Percentiles rank a stretch among this genome's conserved stretches.
Conservation (phyloP, 768 basidiomycete genomes). For the Suillus occidentalis region DNA sequence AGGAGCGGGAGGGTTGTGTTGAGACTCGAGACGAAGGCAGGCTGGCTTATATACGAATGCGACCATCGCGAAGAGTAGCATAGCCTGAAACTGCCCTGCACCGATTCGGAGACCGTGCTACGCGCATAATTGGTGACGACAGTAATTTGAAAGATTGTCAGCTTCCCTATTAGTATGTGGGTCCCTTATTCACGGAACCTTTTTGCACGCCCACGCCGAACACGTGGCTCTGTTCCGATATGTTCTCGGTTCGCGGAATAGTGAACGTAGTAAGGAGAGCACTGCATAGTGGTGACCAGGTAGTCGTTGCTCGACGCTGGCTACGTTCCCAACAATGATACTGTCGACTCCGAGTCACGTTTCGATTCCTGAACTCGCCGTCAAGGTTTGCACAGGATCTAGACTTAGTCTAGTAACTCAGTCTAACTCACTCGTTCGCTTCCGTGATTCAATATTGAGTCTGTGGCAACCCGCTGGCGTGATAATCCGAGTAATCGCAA, state of each 20-base stretch:
- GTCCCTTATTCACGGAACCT: neutral
- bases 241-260: neutral
- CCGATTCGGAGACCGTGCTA: neutral
- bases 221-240: neutral
- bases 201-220: neutral
- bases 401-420: neutral
- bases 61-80: neutral
- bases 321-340: neutral
- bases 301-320: neutral
- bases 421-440: neutral
- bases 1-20: neutral
- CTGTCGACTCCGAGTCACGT: neutral
- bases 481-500: neutral
- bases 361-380: neutral
- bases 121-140: constrained; percentile 6
- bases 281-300: neutral
- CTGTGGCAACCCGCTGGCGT: neutral
- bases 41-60: constrained; percentile 8
- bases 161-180: constrained; percentile 1
- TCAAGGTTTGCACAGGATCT: constrained; percentile 5
- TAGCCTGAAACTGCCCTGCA: constrained; percentile 8
- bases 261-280: too few relatives aligned
- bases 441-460: neutral
- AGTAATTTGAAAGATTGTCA: neutral
- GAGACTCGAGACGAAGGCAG: constrained; percentile 3